Evolutionary conservation across 768 basidiomycete genomes (phyloP).

Genomic region (Rhizopogon salebrosus): DNA sequence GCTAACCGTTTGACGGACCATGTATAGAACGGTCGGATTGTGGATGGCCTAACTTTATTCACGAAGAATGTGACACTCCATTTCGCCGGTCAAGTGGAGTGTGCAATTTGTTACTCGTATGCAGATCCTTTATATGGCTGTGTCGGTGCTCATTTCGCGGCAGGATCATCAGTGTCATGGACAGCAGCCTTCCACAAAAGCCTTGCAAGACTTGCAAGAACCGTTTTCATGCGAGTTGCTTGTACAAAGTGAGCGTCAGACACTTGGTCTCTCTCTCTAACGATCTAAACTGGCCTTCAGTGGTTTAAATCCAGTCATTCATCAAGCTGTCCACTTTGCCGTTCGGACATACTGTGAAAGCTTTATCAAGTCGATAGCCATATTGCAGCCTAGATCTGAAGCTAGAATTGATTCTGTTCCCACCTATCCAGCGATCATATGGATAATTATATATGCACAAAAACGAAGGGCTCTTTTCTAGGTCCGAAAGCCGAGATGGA

Average conservation of each 20-base stretch:
- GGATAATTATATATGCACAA: no score
- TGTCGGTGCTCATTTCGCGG: not conserved
- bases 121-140: not conserved
- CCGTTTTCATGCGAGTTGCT: constrained; percentile 85
- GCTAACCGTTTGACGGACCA: not conserved
- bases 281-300: constrained; percentile 30
- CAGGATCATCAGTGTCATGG: constrained; percentile 88
- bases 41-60: constrained; percentile 85
- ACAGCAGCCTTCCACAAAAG: constrained; percentile 82
- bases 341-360: constrained; percentile 70
- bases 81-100: constrained; percentile 94
- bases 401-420: not conserved
- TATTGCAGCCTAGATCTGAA: not conserved
- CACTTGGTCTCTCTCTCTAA: not conserved
- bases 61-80: constrained; percentile 91
- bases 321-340: constrained; percentile 86
- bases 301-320: constrained; percentile 91
- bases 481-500: no score
- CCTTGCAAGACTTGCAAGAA: constrained; percentile 95
- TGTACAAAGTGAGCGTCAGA: constrained; percentile 66
- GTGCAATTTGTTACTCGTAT: constrained; percentile 96
- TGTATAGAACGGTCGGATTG: constrained; percentile 77
- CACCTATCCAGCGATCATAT: no score
- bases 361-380: not conserved
- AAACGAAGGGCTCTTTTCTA: no score